Base-by-base conservation (phyloP, 129 eudicot species). In the Centella asiatica region DNA sequence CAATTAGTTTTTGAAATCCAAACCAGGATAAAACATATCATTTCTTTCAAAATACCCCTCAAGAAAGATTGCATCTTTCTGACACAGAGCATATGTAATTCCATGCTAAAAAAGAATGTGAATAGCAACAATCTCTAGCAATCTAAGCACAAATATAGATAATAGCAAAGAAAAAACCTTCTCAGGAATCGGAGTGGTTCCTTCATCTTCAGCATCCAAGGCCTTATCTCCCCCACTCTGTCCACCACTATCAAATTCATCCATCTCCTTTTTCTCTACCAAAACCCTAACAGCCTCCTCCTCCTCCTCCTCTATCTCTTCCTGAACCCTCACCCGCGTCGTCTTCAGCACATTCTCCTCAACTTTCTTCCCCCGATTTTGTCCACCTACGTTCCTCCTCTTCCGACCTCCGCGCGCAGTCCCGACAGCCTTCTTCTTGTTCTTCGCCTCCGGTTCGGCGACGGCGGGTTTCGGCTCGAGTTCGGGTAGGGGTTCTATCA, bases 101-200 rank as follows among this genome's bases (percentile, higher is more conserved):
- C n/a, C 62, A 57, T 0, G 8, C n/a, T 0, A 19, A 33, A 11
- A 57, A 19, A 27, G 20, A 9, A 14, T 22, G 20, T 19, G 11
- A 57, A 9, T 31, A 19, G 10, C 45, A n/a, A n/a, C 17, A 32
- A 57, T n/a, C 44, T 15, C 6, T 17, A 53, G 4, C 2, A 54
- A 34, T 34, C 6, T 6, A 29, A 27, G 31, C 44, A 33, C 4
- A n/a, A 44, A 17, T 47, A 25, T 19, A 36, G 44, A 45, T 14
- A 19, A 9, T 4, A 47, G 51, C 44, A 14, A 15, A 17, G 33
- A 19, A 32, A 5, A 46, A 23, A 89, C 97, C 97, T 72, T 89
- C 44, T 85, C 90, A 20, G 97, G 97, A 17, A 88, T 73, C 14
- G 96, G 94, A 42, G 85, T 72, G 32, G 65, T 68, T 37, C 78